Evolutionary conservation across 805 yeast genomes (phyloP).

Genomic region (Yamadazyma kitorensis): DNA sequence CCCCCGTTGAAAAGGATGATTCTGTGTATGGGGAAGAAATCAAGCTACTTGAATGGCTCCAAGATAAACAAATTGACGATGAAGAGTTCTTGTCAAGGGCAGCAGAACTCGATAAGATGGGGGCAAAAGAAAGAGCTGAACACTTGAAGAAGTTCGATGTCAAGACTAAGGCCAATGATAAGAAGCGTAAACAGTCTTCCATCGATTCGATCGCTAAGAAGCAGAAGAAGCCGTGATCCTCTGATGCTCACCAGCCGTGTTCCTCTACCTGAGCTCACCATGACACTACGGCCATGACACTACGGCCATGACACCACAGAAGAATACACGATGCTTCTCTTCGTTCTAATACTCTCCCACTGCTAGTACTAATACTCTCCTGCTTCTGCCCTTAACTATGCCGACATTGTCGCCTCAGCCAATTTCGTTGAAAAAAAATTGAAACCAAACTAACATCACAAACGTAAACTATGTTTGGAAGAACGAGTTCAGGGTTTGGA

Average conservation of each 20-base stretch:
- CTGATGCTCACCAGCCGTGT: too few species aligned
- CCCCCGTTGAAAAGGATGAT: conserved; percentile 73
- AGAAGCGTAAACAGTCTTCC: conserved; percentile 7
- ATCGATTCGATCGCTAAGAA: conserved; percentile 13
- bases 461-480: conserved; percentile 49
- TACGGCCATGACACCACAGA: too few species aligned
- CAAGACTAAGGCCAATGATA: conserved; percentile 33
- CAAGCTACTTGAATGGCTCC: conserved; percentile 77
- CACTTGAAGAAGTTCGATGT: conserved; percentile 63
- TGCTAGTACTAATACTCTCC: too few species aligned
- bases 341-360: too few species aligned
- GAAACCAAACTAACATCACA: conserved; percentile 1
- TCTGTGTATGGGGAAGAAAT: conserved; percentile 76
- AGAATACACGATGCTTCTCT: too few species aligned
- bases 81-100: conserved; percentile 50
- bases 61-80: conserved; percentile 53
- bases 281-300: too few species aligned
- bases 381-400: too few species aligned
- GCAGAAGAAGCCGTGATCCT: conserved; percentile 8
- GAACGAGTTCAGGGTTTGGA: conserved; percentile 50
- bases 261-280: too few species aligned
- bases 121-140: conserved; percentile 67
- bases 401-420: too few species aligned
- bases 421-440: too few species aligned
- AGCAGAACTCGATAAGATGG: conserved; percentile 51